phyloP scores from a whole-genome alignment of 2,329 filamentous ascomycete species.

The Aureobasidium uvarum region DNA sequence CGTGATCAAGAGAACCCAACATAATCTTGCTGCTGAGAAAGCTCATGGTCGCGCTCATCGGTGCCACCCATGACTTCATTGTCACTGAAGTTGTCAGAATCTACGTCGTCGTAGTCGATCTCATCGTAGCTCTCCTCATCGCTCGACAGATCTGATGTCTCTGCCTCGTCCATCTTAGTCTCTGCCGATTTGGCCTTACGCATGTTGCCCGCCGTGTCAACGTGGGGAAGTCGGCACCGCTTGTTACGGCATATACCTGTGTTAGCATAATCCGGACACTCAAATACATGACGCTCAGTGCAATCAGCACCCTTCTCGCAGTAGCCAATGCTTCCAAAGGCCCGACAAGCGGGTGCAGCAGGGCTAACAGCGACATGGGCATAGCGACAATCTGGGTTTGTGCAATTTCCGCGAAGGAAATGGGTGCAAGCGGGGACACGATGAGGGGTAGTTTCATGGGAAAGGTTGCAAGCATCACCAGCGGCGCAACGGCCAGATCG shows the following conservation, averaged over 20 bases:
- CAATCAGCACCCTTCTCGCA: slow-evolving; percentile 80
- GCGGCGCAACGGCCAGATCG: slow-evolving; percentile 73
- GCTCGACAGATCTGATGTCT: slow-evolving; percentile 64
- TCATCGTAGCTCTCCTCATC: slow-evolving; percentile 66
- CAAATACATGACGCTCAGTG: slow-evolving; percentile 79
- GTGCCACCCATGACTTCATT: slow-evolving; percentile 42
- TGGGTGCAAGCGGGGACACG: slow-evolving; percentile 86
- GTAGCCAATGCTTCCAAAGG: slow-evolving; percentile 83
- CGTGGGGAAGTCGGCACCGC: slow-evolving; percentile 80
- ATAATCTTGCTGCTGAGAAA: slow-evolving; percentile 55
- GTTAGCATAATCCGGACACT: slow-evolving; percentile 95
- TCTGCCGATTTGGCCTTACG: slow-evolving; percentile 56
- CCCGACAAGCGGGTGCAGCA: slow-evolving; percentile 74
- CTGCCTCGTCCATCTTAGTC: slow-evolving; percentile 36
- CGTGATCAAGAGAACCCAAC: slow-evolving; percentile 45
- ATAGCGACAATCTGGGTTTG: slow-evolving; percentile 82
- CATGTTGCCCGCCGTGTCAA: slow-evolving; percentile 81
- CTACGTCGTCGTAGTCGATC: slow-evolving; percentile 72
- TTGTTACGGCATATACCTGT: slow-evolving; percentile 72
- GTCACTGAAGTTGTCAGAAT: slow-evolving; percentile 61
- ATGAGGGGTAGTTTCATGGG: slow-evolving; percentile 79
- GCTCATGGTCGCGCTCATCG: slow-evolving; percentile 45
- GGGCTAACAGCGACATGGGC: slow-evolving; percentile 77
- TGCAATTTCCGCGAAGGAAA: slow-evolving; percentile 85
- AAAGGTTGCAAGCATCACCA: slow-evolving; percentile 82